Evolutionary conservation across 768 basidiomycete genomes (phyloP), one percentile per base, ranked within the genome.

Genomic region (Tylopilus plumbeoviolaceoides): DNA sequence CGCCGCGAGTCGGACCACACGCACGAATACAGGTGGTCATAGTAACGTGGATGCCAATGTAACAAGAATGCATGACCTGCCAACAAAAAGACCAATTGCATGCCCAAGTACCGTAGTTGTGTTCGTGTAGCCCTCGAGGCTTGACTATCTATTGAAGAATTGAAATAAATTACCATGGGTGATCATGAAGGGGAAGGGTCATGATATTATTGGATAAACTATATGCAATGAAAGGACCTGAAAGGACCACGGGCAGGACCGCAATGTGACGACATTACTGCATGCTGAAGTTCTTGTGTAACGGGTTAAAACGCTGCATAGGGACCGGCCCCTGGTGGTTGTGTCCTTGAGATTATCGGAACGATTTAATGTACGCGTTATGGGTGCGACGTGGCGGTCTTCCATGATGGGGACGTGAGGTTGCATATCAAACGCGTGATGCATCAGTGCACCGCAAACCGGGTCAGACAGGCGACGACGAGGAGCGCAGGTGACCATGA

Each of bases 181-280:
- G 1, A 23, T 23, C 30, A 7, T 30, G 30, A 30, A 7, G 36
- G 12, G 23, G 10, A n/a, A n/a, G 39, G n/a, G 8, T 60, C 58
- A 66, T 35, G 44, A 63, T 64, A 40, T 40, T 20, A 51, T 40
- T 31, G 27, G 46, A 64, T 64, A 64, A 60, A 51, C 59, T 60
- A 64, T 64, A 0, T 65, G 60, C 47, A 25, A 20, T 51, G 48
- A 28, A 54, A 46, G 33, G 31, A 40, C 23, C 18, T 33, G 11
- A n/a, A 54, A 43, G 25, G 48, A 43, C 20, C 9, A 47, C 14
- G 35, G 12, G 33, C 20, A 44, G 25, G 52, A 52, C n/a, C n/a
- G n/a, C n/a, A 18, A 17, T 36, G 7, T 35, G 52, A 31, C 23
- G 40, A 33, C 39, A 36, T 27, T 43, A 38, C 25, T 46, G 35